A percentile compares a stretch with the other conserved stretches of the same genome.
Conservation (phyloP, 768 basidiomycete genomes). For the Boletellus ananiceps region DNA sequence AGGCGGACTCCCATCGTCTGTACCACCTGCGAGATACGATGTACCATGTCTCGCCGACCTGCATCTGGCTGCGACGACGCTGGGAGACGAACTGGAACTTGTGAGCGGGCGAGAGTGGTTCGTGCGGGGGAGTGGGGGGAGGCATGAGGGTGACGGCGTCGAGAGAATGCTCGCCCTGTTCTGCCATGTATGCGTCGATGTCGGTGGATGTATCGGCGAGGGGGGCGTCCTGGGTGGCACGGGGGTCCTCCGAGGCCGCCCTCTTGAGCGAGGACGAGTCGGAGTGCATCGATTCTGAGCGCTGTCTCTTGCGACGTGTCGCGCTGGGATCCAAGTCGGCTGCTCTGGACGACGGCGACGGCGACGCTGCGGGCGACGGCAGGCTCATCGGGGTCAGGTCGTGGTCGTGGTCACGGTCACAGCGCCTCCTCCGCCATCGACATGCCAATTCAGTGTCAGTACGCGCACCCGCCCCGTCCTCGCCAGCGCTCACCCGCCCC, state of each 20-base stretch:
- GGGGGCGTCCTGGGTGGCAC: constrained; percentile 16
- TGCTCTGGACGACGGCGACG: constrained; percentile 34
- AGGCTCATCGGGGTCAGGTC: constrained; percentile 37
- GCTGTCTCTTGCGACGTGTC: constrained; percentile 59
- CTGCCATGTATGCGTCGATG: constrained; percentile 66
- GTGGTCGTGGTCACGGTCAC: not conserved
- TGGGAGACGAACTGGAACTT: constrained; percentile 50
- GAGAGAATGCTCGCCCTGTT: constrained; percentile 43
- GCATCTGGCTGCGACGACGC: constrained; percentile 46
- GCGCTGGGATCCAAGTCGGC: constrained; percentile 32
- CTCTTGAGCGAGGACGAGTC: constrained; percentile 76
- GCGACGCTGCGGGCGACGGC: constrained; percentile 40
- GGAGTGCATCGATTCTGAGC: constrained; percentile 73
- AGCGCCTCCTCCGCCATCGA: too few relatives aligned
- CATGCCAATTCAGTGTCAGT: too few relatives aligned
- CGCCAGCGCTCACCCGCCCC: too few relatives aligned
- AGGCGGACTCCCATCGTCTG: constrained; percentile 69
- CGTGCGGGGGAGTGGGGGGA: constrained; percentile 25
- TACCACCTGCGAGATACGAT: constrained; percentile 70
- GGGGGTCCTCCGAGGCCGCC: constrained; percentile 63
- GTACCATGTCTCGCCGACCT: constrained; percentile 73
- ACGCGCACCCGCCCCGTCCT: too few relatives aligned
- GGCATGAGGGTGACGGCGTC: constrained; percentile 17
- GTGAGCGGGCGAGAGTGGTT: constrained; percentile 33
- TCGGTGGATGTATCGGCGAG: constrained; percentile 44